phyloP scores from a whole-genome alignment of 1,139 yeast genomes.

The Pichia terricola region DNA sequence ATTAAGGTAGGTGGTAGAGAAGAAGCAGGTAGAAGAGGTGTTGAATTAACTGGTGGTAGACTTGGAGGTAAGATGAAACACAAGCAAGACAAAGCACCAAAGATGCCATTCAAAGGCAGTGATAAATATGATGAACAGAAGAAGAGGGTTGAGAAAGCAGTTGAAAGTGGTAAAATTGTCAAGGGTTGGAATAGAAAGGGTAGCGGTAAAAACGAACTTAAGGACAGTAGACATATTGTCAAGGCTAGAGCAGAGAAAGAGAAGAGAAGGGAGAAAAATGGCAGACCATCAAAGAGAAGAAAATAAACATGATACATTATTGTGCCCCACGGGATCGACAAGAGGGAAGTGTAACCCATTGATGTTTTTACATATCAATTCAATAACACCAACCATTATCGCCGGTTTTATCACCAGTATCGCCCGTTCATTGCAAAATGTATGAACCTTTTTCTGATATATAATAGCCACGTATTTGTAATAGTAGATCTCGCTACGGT shows the following conservation, averaged over 20 bases:
- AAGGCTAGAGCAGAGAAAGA: constrained; percentile 65
- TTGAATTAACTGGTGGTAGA: constrained; percentile 19
- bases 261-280: constrained; percentile 75
- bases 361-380: too few species aligned
- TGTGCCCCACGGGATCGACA: too few species aligned
- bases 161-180: constrained; percentile 63
- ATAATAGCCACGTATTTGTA: too few species aligned
- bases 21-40: constrained; percentile 20
- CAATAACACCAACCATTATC: too few species aligned
- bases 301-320: too few species aligned
- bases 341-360: too few species aligned
- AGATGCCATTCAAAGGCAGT: constrained; percentile 77
- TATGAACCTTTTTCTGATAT: too few species aligned
- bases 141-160: constrained; percentile 73
- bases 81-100: constrained; percentile 70
- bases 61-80: constrained; percentile 56
- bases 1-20: constrained; percentile 41
- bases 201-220: constrained; percentile 52
- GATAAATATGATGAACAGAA: constrained; percentile 81
- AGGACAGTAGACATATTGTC: constrained; percentile 65
- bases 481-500: too few species aligned
- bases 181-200: constrained; percentile 54
- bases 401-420: too few species aligned
- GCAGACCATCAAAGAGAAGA: constrained; percentile 55
- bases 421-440: too few species aligned